Evolutionary conservation across 306 rosid species (phyloP).

Genomic region (Dalbergia cultrata): DNA sequence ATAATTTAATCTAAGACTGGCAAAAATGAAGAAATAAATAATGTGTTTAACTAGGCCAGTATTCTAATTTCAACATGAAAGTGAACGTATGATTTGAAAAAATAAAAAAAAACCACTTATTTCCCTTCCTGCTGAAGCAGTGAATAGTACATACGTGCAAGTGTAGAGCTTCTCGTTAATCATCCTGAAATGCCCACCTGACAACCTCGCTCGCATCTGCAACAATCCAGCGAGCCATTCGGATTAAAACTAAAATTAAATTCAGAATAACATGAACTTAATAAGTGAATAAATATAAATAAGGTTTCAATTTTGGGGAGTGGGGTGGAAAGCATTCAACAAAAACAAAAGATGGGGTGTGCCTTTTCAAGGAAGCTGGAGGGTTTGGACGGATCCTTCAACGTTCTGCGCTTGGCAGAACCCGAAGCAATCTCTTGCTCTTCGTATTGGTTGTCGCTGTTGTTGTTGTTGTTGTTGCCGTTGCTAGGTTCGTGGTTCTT

Average conservation of each 20-base stretch:
- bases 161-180: slow-evolving; percentile 96
- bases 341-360: background rate
- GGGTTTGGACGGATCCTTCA: slow-evolving; percentile 52
- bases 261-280: background rate
- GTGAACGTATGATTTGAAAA: too few relatives aligned
- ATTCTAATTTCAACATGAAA: background rate
- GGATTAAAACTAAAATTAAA: slow-evolving; percentile 1
- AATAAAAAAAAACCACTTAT: too few relatives aligned
- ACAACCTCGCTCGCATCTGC: slow-evolving; percentile 88
- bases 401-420: slow-evolving; percentile 48
- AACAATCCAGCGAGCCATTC: slow-evolving; percentile 15
- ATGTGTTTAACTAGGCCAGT: background rate
- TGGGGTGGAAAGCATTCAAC: background rate
- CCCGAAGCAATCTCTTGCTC: slow-evolving; percentile 27
- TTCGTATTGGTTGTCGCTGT: background rate
- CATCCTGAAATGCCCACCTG: slow-evolving; percentile 98
- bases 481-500: slow-evolving; percentile 8
- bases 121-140: background rate
- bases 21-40: background rate
- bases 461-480: background rate
- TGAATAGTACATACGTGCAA: slow-evolving; percentile 70
- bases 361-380: slow-evolving; percentile 79
- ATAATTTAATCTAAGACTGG: background rate
- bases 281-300: background rate
- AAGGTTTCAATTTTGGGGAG: background rate